These are phyloP conservation scores for Lolium multiflorum DNA, from an alignment of 176 grass and related monocot species.

Conservation along the genomic window DNA sequence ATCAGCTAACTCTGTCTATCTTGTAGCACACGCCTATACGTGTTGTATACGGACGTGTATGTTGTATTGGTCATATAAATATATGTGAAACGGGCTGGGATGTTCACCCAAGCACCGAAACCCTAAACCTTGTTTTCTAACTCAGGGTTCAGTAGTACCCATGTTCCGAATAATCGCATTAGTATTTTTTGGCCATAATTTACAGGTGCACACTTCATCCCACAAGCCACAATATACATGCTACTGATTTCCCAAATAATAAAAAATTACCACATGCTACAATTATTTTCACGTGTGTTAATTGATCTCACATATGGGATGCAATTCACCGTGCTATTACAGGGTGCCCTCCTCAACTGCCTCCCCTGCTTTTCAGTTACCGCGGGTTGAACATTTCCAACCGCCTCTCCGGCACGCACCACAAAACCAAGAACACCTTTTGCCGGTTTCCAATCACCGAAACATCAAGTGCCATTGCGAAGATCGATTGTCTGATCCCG, in stretches of 20 bases:
- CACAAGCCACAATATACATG: background rate
- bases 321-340: slow-evolving; percentile 48
- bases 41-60: too few species aligned
- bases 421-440: slow-evolving; percentile 32
- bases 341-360: slow-evolving; percentile 11
- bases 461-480: slow-evolving; percentile 1
- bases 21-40: too few species aligned
- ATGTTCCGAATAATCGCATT: too few species aligned
- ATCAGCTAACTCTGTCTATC: too few species aligned
- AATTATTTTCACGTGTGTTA: background rate
- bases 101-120: too few species aligned
- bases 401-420: background rate
- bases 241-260: background rate
- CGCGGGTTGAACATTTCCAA: slow-evolving; percentile 50
- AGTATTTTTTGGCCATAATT: background rate
- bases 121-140: too few species aligned
- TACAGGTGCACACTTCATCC: background rate
- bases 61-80: too few species aligned
- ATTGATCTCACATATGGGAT: background rate
- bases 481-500: slow-evolving; percentile 12
- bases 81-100: too few species aligned
- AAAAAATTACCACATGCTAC: too few species aligned
- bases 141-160: too few species aligned
- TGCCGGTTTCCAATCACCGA: background rate
- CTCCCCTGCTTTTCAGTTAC: slow-evolving; percentile 56